Percentiles rank a stretch among this genome's conserved stretches.
Evolutionary conservation across 2,329 filamentous ascomycete genomes (phyloP).

Genomic region (Fonsecaea nubica): DNA sequence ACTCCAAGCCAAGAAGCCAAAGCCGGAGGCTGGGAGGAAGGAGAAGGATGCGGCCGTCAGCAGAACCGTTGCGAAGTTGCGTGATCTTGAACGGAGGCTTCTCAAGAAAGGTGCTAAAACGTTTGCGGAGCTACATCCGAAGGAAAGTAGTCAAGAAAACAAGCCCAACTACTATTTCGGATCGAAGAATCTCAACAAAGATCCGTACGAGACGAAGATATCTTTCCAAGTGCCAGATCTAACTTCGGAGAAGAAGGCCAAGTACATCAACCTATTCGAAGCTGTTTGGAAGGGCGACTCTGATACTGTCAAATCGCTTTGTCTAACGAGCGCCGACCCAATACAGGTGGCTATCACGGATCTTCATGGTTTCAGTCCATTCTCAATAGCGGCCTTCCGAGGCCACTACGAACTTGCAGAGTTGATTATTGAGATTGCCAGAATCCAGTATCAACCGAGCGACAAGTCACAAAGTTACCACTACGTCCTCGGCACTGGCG

Average conservation of each 20-base stretch:
- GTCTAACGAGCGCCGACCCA: constrained; percentile 67
- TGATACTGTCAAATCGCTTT: constrained; percentile 68
- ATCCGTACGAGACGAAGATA: constrained; percentile 59
- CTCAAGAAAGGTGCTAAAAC: constrained; percentile 68
- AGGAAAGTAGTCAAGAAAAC: constrained; percentile 58
- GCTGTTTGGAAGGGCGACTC: constrained; percentile 75
- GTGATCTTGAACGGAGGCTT: constrained; percentile 62
- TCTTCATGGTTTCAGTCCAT: constrained; percentile 60
- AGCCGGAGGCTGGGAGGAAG: constrained; percentile 41
- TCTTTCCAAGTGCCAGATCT: constrained; percentile 58
- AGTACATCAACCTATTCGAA: constrained; percentile 67
- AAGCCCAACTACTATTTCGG: constrained; percentile 18
- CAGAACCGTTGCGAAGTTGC: constrained; percentile 59
- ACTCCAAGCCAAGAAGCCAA: constrained; percentile 41
- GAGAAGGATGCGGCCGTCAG: constrained; percentile 66
- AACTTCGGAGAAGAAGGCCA: constrained; percentile 61
- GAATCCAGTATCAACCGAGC: constrained; percentile 69
- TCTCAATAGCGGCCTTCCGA: constrained; percentile 70
- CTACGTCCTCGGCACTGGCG: constrained; percentile 48
- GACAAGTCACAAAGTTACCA: constrained; percentile 58
- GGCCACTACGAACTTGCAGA: constrained; percentile 70
- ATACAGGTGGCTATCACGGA: constrained; percentile 70
- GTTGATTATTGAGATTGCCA: constrained; percentile 72
- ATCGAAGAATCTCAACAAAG: constrained; percentile 22
- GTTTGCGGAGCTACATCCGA: constrained; percentile 69